phyloP scores from a whole-genome alignment of 2,329 filamentous ascomycete species.

The Eutypella sp. region DNA sequence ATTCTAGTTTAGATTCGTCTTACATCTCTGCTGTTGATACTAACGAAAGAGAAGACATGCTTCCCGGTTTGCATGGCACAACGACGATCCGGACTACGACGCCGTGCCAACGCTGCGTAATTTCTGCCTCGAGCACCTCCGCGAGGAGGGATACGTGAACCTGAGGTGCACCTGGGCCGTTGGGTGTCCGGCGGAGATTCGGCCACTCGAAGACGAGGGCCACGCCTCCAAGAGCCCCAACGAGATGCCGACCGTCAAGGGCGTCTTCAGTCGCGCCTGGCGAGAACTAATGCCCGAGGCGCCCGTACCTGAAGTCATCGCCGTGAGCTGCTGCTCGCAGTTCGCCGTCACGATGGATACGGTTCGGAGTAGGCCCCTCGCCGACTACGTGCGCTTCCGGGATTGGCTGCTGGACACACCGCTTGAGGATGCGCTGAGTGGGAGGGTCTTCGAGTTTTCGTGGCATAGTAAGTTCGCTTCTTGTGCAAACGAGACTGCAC shows the following conservation, averaged over 20 bases:
- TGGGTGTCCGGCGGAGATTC: slow-evolving; percentile 48
- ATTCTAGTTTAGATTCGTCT: no score
- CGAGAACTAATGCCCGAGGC: slow-evolving; percentile 35
- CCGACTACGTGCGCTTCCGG: slow-evolving; percentile 52
- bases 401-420: slow-evolving; percentile 56
- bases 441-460: slow-evolving; percentile 58
- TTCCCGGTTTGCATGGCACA: slow-evolving; percentile 48
- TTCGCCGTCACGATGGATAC: slow-evolving; percentile 55
- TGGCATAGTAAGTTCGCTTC: slow-evolving; percentile 53
- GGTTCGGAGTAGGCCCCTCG: slow-evolving; percentile 41
- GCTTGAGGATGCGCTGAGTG: slow-evolving; percentile 49
- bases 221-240: slow-evolving; percentile 31
- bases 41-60: no score
- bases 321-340: slow-evolving; percentile 59
- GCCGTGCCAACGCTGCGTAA: slow-evolving; percentile 45
- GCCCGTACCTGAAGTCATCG: slow-evolving; percentile 44
- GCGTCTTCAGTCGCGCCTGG: slow-evolving; percentile 38
- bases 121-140: slow-evolving; percentile 46
- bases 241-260: slow-evolving; percentile 31
- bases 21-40: no score
- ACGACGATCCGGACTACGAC: slow-evolving; percentile 49
- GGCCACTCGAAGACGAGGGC: slow-evolving; percentile 32
- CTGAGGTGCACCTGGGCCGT: slow-evolving; percentile 55
- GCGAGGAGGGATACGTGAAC: slow-evolving; percentile 53
- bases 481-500: slow-evolving; percentile 27